Conservation (phyloP, 2,329 filamentous ascomycete genomes). For the Nannizzia gypsea region DNA sequence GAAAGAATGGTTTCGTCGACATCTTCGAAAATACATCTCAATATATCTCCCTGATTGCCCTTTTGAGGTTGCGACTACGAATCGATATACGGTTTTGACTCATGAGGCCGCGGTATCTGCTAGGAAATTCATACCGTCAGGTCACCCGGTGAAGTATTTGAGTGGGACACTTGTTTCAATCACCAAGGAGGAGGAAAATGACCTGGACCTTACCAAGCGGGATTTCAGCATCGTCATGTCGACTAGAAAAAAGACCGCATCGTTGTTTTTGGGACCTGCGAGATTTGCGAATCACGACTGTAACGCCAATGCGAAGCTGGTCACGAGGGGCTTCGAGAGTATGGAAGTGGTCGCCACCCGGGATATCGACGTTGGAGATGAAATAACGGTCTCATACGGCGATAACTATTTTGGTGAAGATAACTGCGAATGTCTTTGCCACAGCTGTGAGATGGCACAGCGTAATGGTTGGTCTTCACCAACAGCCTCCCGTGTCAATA, state of each 20-base stretch:
- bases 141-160: conserved; percentile 82
- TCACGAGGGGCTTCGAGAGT: conserved; percentile 69
- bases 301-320: conserved; percentile 75
- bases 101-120: conserved; percentile 84
- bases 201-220: conserved; percentile 67
- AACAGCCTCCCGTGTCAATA: conserved; percentile 6
- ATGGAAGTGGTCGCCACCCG: conserved; percentile 82
- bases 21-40: conserved; percentile 80
- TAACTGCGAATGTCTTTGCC: conserved; percentile 90
- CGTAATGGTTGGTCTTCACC: conserved; percentile 68
- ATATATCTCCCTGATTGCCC: conserved; percentile 90
- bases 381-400: conserved; percentile 93
- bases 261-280: conserved; percentile 86
- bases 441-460: conserved; percentile 63
- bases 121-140: conserved; percentile 62
- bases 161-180: conserved; percentile 85
- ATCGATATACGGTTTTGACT: conserved; percentile 82
- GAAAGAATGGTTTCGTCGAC: conserved; percentile 72
- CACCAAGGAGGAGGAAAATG: conserved; percentile 78
- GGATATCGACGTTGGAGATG: conserved; percentile 75
- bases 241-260: conserved; percentile 78
- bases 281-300: conserved; percentile 98
- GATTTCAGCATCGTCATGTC: conserved; percentile 97
- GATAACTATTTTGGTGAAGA: conserved; percentile 91
- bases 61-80: conserved; percentile 87